A percentile compares a stretch with the other conserved stretches of the same genome.
phyloP scores from a whole-genome alignment of 257 asterid genomes.

The Cinchona pubescens region DNA sequence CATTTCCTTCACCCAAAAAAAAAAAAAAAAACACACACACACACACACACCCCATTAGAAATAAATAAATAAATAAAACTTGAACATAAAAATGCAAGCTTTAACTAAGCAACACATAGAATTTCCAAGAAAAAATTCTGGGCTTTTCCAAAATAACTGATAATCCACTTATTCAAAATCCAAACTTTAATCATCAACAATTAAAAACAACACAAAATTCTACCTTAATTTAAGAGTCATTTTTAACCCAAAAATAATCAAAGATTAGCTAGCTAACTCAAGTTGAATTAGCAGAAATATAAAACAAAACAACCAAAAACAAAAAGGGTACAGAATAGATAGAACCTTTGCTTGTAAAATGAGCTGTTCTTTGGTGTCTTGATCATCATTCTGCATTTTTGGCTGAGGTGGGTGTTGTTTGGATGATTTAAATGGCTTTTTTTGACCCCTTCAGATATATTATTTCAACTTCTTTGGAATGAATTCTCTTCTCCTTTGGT shows the following conservation, averaged over 20 bases:
- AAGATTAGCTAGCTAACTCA: not conserved
- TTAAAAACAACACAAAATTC: not conserved
- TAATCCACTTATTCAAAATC: not conserved
- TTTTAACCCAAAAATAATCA: not conserved
- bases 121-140: not conserved
- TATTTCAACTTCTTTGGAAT: slow-evolving; percentile 41
- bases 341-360: slow-evolving; percentile 73
- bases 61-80: not conserved
- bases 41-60: too few relatives aligned
- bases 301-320: not conserved
- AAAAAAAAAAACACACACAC: too few relatives aligned
- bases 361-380: slow-evolving; percentile 41
- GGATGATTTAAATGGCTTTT: slow-evolving; percentile 36
- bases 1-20: too few relatives aligned
- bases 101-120: not conserved
- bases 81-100: not conserved
- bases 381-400: slow-evolving; percentile 33
- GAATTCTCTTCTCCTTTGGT: slow-evolving; percentile 34
- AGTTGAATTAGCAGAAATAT: not conserved
- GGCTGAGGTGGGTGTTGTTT: slow-evolving; percentile 6
- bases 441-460: slow-evolving; percentile 28
- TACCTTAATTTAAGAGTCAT: not conserved
- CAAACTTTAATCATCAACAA: not conserved
- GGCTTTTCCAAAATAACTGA: not conserved
- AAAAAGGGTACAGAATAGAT: not conserved